phyloP scores from a whole-genome alignment of 345 rosid genomes.

The Hibiscus trionum region DNA sequence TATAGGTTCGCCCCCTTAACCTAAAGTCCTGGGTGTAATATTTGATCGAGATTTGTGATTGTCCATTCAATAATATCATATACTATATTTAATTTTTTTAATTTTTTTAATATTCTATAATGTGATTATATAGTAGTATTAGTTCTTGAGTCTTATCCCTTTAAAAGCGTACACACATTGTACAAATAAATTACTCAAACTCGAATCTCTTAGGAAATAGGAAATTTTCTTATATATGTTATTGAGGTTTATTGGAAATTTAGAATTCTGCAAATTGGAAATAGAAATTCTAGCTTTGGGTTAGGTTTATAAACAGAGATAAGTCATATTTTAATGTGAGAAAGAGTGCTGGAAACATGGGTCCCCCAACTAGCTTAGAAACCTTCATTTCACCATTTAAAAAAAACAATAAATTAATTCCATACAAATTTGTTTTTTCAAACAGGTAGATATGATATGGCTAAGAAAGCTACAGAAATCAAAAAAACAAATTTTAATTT shows the following conservation, averaged over 20 bases:
- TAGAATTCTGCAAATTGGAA: slow-evolving; percentile 1
- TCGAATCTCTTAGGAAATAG: too few species aligned
- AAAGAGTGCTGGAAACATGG: slow-evolving; percentile 13
- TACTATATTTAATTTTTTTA: too few species aligned
- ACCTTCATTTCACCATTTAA: slow-evolving; percentile 12
- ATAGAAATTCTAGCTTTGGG: background rate
- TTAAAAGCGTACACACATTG: too few species aligned
- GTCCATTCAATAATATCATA: too few species aligned
- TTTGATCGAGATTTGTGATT: too few species aligned
- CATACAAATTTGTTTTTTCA: slow-evolving; percentile 18
- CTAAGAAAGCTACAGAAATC: slow-evolving; percentile 13
- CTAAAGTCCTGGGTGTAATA: too few species aligned
- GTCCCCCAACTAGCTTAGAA: slow-evolving; percentile 13
- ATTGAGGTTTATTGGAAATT: background rate
- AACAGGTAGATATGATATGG: slow-evolving; percentile 31
- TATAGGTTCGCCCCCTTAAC: too few species aligned
- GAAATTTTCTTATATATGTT: too few species aligned
- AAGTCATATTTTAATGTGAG: slow-evolving; percentile 13
- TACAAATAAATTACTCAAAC: too few species aligned
- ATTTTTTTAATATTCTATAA: too few species aligned
- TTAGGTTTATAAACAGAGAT: slow-evolving; percentile 25
- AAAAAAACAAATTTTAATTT: background rate
- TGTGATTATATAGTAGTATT: too few species aligned
- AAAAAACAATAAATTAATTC: background rate
- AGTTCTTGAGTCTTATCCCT: too few species aligned